Evolutionary conservation across 2,329 filamentous ascomycete genomes (phyloP), one percentile per base, ranked within the genome.

Genomic region (Akanthomyces lecanii): DNA sequence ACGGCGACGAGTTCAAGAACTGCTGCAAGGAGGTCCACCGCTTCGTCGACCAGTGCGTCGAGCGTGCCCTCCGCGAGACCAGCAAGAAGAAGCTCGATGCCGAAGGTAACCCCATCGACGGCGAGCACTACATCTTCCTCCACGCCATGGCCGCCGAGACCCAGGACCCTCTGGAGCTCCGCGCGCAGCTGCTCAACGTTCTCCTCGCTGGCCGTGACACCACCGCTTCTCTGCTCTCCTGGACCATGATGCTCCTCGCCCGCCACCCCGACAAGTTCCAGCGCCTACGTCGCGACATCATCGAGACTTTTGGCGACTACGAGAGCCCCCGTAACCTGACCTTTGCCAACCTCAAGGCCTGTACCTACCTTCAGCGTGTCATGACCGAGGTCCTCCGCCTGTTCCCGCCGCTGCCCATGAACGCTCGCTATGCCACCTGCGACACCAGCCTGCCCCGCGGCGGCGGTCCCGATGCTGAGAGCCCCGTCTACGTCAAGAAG

Each of bases 21-120:
- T 83, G 87, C 10, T 87, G 90, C 59, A 79, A 82, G 25, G 76
- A 81, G 21, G 83, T 91, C 72, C 85, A 92, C 69, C 73, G 81
- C 18, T 92, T 91, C 70, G 82, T 90, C n/a, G 81, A 85, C 67
- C 81, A 80, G 25, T 90, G 85, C 71, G 89, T 91, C 65, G 81
- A 85, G 58, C 78, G 59, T 79, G 85, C 12, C 75, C 89, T 63
- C 72, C 23, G 33, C 5, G 63, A 16, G 61, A 69, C 25, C 65
- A 52, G 47, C 38, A 63, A 63, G 51, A 40, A 56, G 18, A 51
- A 61, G 58, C 23, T 36, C 18, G 57, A 54, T 28, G 57, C n/a
- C 52, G 53, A 52, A 4, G 51, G 7, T 50, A 59, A 14, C 7
- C 14, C 50, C 3, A 12, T 55, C 42, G 47, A 65, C 23, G 60